A percentile compares a stretch with the other conserved stretches of the same genome.
phyloP scores from a whole-genome alignment of 2,329 filamentous ascomycete genomes.

The Apiospora malaysiana region DNA sequence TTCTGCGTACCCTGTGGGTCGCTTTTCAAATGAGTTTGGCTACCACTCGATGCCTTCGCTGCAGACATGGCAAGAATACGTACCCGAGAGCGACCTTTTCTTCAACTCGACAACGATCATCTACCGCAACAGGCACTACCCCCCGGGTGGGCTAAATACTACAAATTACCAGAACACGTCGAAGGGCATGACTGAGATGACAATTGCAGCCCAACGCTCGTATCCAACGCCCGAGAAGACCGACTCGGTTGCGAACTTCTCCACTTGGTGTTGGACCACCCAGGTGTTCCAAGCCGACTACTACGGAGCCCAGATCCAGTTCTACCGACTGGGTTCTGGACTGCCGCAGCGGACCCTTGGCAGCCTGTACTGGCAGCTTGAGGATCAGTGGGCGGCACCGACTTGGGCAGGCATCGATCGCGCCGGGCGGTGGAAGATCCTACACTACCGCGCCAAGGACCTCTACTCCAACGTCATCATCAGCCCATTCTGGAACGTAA shows the following conservation, averaged over 20 bases:
- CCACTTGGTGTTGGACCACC: constrained; percentile 65
- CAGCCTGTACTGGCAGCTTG: constrained; percentile 68
- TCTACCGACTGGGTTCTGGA: constrained; percentile 65
- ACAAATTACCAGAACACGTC: constrained; percentile 49
- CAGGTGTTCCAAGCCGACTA: constrained; percentile 70
- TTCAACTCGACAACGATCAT: constrained; percentile 64
- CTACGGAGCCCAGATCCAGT: constrained; percentile 65
- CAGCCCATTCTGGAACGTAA: constrained; percentile 60
- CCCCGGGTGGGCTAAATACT: constrained; percentile 53
- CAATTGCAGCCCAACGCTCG: constrained; percentile 57
- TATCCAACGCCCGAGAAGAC: constrained; percentile 61
- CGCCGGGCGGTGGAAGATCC: constrained; percentile 66
- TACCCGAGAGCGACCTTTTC: constrained; percentile 55
- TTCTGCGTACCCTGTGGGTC: constrained; percentile 60
- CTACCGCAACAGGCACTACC: constrained; percentile 65
- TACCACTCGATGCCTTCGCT: constrained; percentile 68
- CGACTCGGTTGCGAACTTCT: constrained; percentile 62
- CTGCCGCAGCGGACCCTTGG: constrained; percentile 63
- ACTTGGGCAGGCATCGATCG: constrained; percentile 70
- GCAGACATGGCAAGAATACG: constrained; percentile 61
- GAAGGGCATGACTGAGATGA: constrained; percentile 63
- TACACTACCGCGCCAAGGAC: constrained; percentile 64
- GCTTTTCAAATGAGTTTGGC: constrained; percentile 69
- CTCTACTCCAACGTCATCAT: constrained; percentile 65
- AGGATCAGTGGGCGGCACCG: constrained; percentile 69